A percentile compares a stretch with the other conserved stretches of the same genome.
phyloP scores from a whole-genome alignment of 352 stramenopile genomes.

The Phytopythium sindhum region DNA sequence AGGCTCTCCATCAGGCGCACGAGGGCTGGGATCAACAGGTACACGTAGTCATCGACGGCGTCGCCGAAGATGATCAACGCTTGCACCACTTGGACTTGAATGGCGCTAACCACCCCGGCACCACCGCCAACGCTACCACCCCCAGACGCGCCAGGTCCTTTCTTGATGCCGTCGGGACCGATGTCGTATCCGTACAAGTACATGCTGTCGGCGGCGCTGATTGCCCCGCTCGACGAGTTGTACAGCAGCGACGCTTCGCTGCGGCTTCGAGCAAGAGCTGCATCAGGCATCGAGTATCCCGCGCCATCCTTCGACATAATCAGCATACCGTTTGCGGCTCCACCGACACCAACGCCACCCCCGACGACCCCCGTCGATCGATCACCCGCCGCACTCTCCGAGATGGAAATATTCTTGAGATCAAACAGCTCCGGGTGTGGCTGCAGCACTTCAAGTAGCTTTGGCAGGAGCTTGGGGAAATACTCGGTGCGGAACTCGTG shows the following conservation, averaged over 20 bases:
- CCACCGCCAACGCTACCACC: conserved; percentile 14
- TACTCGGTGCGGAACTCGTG: conserved; percentile 84
- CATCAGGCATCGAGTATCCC: not conserved
- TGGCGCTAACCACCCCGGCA: conserved; percentile 26
- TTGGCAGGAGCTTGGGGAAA: conserved; percentile 86
- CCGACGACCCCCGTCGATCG: not conserved
- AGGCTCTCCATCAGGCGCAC: conserved; percentile 92
- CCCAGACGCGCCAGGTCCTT: not conserved
- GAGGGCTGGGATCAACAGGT: conserved; percentile 92
- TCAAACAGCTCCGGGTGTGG: conserved; percentile 66
- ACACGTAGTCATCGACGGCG: conserved; percentile 93
- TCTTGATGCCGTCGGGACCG: conserved; percentile 1
- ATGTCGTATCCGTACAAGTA: conserved; percentile 6
- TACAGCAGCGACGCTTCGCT: conserved; percentile 2
- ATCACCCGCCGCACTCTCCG: not conserved
- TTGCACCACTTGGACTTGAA: conserved; percentile 84
- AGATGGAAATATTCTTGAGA: not conserved
- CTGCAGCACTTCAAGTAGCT: conserved; percentile 84
- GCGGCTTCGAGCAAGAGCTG: not conserved
- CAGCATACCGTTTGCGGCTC: conserved; percentile 24
- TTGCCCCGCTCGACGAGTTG: not conserved
- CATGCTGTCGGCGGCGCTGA: conserved; percentile 1
- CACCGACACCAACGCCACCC: not conserved
- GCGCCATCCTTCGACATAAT: not conserved
- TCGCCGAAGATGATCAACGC: conserved; percentile 90